These are phyloP conservation scores for Tillandsia fasciculata DNA, from an alignment of 176 grass and related monocot species.

Conservation along the genomic window DNA sequence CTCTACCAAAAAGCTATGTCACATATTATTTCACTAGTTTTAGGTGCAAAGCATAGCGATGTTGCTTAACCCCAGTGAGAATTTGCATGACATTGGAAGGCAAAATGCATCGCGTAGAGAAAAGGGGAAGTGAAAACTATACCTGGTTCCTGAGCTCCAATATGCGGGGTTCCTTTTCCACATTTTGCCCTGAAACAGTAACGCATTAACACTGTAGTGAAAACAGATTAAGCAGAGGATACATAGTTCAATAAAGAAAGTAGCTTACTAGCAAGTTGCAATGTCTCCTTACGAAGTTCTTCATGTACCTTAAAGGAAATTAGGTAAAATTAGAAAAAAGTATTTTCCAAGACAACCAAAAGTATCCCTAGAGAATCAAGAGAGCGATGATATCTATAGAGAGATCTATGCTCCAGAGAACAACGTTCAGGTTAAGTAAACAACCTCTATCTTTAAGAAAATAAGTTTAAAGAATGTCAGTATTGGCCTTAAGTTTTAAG, in stretches of 20 bases:
- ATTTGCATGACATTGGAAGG: not conserved
- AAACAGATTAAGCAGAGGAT: constrained; percentile 10
- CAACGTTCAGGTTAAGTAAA: too few species aligned
- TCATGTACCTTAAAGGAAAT: constrained; percentile 38
- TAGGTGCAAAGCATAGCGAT: not conserved
- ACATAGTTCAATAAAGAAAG: constrained; percentile 22
- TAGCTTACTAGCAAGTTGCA: constrained; percentile 91
- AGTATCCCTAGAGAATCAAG: not conserved
- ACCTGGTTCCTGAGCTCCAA: constrained; percentile 91
- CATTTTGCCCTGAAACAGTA: constrained; percentile 61
- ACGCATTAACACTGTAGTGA: not conserved
- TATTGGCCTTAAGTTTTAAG: too few species aligned
- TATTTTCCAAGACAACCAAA: not conserved
- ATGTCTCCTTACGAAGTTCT: constrained; percentile 80
- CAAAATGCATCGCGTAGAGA: not conserved
- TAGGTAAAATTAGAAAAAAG: not conserved
- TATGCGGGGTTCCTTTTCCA: constrained; percentile 79
- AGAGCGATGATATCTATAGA: too few species aligned
- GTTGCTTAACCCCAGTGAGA: not conserved
- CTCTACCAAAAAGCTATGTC: not conserved
- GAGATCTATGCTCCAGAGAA: too few species aligned
- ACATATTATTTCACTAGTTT: not conserved
- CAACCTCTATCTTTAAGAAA: too few species aligned
- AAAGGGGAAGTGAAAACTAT: constrained; percentile 1
- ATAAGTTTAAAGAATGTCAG: too few species aligned